Percentiles rank a stretch among this genome's conserved stretches.
These are phyloP conservation scores for Pilaira anomala DNA, from an alignment of 192 early-diverging fungal species.

Conservation along the genomic window DNA sequence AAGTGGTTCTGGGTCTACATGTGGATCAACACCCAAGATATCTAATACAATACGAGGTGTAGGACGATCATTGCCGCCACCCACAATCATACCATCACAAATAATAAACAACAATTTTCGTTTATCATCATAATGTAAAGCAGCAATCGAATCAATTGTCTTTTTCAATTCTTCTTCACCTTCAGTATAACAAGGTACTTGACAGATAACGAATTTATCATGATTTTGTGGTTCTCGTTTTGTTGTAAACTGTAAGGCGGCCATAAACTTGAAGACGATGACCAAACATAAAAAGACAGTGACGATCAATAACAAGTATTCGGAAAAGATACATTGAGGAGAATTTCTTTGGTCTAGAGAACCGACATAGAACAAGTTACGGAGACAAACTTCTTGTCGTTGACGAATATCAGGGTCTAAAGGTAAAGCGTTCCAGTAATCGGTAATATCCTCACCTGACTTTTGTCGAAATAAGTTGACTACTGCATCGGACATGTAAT, in stretches of 20 bases:
- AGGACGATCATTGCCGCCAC: constrained; percentile 92
- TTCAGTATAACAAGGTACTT: constrained; percentile 95
- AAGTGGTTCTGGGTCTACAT: constrained; percentile 70
- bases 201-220: constrained; percentile 94
- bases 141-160: constrained; percentile 81
- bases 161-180: constrained; percentile 77
- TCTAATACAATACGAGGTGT: constrained; percentile 95
- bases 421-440: constrained; percentile 55
- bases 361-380: constrained; percentile 85
- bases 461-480: constrained; percentile 64
- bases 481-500: constrained; percentile 58
- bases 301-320: constrained; percentile 79
- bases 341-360: constrained; percentile 82
- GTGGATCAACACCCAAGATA: constrained; percentile 82
- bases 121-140: constrained; percentile 83
- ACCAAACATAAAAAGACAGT: constrained; percentile 80
- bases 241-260: constrained; percentile 69
- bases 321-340: constrained; percentile 71
- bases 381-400: constrained; percentile 69
- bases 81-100: constrained; percentile 91
- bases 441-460: constrained; percentile 62
- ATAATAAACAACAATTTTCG: constrained; percentile 86
- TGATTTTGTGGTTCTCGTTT: constrained; percentile 74
- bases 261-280: constrained; percentile 76
- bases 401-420: constrained; percentile 41